These are phyloP conservation scores for Mayamaea pseudoterrestris DNA, from an alignment of 108 stramenopile genomes.

Conservation along the genomic window DNA sequence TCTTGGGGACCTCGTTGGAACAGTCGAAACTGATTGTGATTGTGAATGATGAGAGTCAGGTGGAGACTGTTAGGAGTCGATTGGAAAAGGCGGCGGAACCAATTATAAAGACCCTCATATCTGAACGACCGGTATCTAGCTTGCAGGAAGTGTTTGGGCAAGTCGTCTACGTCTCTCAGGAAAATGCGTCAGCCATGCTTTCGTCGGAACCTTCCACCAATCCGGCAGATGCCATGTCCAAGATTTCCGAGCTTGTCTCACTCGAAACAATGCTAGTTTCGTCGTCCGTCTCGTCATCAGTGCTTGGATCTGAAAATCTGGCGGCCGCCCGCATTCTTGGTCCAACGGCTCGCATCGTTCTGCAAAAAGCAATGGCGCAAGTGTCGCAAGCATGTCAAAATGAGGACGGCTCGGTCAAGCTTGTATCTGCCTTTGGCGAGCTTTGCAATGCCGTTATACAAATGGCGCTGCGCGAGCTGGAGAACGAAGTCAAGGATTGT, in stretches of 20 bases:
- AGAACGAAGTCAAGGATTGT: constrained; percentile 25
- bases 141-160: constrained; percentile 54
- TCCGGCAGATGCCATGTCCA: too few relatives aligned
- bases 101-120: constrained; percentile 40
- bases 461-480: neutral
- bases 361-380: constrained; percentile 2
- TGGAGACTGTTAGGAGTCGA: constrained; percentile 16
- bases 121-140: constrained; percentile 20
- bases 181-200: constrained; percentile 25
- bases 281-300: constrained; percentile 34
- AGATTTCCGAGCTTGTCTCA: too few relatives aligned
- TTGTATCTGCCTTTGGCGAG: constrained; percentile 67
- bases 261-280: constrained; percentile 55
- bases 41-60: constrained; percentile 16
- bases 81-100: constrained; percentile 38
- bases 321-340: neutral
- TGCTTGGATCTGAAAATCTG: neutral
- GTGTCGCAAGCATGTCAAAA: constrained; percentile 13
- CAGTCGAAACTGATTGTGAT: constrained; percentile 42
- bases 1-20: constrained; percentile 18
- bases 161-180: constrained; percentile 45
- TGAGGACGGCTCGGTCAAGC: constrained; percentile 15
- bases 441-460: constrained; percentile 47
- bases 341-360: constrained; percentile 12
- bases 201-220: too few relatives aligned